Percentiles rank a stretch among this genome's conserved stretches.
Evolutionary conservation across 345 rosid species (phyloP).

Genomic region (Arabis alpina): DNA sequence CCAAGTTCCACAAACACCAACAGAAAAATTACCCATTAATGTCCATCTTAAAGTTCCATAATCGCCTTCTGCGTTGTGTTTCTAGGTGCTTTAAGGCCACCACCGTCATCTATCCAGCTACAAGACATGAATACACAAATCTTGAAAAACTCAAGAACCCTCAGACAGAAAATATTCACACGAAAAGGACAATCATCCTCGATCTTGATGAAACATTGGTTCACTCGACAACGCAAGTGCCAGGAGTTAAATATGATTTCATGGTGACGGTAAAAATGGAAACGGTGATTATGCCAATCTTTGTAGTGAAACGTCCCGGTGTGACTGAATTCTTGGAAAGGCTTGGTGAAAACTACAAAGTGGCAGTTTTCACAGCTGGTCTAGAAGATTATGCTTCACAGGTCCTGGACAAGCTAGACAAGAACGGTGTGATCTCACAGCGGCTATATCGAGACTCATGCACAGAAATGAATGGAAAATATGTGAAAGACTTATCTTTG

Average conservation of each 20-base stretch:
- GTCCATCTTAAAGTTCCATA: slow-evolving; percentile 61
- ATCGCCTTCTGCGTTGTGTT: slow-evolving; percentile 70
- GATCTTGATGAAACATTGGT: slow-evolving; percentile 91
- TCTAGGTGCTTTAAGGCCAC: slow-evolving; percentile 55
- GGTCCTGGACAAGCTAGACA: slow-evolving; percentile 72
- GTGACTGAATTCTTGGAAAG: slow-evolving; percentile 66
- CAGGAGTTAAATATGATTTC: slow-evolving; percentile 65
- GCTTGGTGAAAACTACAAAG: slow-evolving; percentile 55
- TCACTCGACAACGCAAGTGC: slow-evolving; percentile 68
- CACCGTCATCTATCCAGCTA: slow-evolving; percentile 32
- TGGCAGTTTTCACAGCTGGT: slow-evolving; percentile 90
- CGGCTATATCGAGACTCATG: slow-evolving; percentile 81
- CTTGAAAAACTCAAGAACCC: slow-evolving; percentile 13
- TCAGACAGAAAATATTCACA: slow-evolving; percentile 21
- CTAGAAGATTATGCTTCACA: slow-evolving; percentile 70
- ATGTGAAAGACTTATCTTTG: slow-evolving; percentile 72
- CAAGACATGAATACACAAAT: slow-evolving; percentile 19
- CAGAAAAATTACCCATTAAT: slow-evolving; percentile 45
- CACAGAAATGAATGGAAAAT: slow-evolving; percentile 65
- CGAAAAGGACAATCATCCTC: slow-evolving; percentile 64
- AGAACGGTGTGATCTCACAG: slow-evolving; percentile 59
- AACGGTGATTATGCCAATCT: slow-evolving; percentile 57
- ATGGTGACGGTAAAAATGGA: slow-evolving; percentile 61
- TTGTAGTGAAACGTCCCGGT: slow-evolving; percentile 87
- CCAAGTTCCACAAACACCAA: slow-evolving; percentile 47